A percentile compares a stretch with the other conserved stretches of the same genome.
Conservation (phyloP, 805 yeast genomes). For the Candida caryicola region DNA sequence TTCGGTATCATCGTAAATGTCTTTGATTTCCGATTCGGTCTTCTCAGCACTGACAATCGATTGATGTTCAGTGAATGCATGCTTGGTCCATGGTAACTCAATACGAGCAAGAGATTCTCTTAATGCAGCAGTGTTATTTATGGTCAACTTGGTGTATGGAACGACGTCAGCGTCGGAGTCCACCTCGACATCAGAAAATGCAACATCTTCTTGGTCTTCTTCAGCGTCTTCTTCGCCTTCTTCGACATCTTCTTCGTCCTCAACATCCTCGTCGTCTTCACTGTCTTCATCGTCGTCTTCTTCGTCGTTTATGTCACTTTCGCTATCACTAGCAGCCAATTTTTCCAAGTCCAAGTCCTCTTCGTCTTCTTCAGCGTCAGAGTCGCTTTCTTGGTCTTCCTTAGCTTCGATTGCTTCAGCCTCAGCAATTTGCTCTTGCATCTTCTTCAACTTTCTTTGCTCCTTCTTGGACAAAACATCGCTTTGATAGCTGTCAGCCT, state of each 20-base stretch:
- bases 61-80: slow-evolving; percentile 82
- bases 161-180: slow-evolving; percentile 94
- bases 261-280: slow-evolving; percentile 54
- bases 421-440: slow-evolving; percentile 29
- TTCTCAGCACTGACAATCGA: slow-evolving; percentile 58
- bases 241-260: slow-evolving; percentile 59
- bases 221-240: slow-evolving; percentile 60
- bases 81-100: slow-evolving; percentile 60
- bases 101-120: slow-evolving; percentile 66
- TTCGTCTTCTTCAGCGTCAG: slow-evolving; percentile 39
- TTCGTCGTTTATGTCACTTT: slow-evolving; percentile 36
- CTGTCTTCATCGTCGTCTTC: slow-evolving; percentile 45
- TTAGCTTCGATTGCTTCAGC: slow-evolving; percentile 24
- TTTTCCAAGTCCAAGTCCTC: slow-evolving; percentile 49
- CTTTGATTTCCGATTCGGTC: slow-evolving; percentile 68
- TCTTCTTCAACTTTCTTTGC: slow-evolving; percentile 56
- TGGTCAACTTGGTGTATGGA: slow-evolving; percentile 84
- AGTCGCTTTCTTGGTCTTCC: slow-evolving; percentile 30
- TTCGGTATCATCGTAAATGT: slow-evolving; percentile 92
- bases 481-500: slow-evolving; percentile 44
- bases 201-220: slow-evolving; percentile 72
- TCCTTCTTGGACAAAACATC: slow-evolving; percentile 60
- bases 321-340: slow-evolving; percentile 56
- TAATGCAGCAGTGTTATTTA: slow-evolving; percentile 84
- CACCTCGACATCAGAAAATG: slow-evolving; percentile 85